These are phyloP conservation scores for Botryotinia convoluta DNA, from an alignment of 2,329 filamentous ascomycete species.

Conservation along the genomic window DNA sequence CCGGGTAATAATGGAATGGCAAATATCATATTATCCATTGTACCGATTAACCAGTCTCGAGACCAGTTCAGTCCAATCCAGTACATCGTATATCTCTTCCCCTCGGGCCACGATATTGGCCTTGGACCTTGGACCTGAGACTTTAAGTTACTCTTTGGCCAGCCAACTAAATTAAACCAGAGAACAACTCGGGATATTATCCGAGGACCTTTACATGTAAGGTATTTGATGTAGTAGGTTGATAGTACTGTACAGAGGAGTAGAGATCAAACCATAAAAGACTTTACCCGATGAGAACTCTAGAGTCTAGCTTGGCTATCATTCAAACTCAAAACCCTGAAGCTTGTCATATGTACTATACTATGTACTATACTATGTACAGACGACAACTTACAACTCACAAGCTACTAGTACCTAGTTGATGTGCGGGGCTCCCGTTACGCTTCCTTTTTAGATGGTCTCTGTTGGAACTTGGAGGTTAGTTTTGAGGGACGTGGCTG, in stretches of 20 bases:
- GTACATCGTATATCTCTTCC: not conserved
- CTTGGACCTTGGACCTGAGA: not conserved
- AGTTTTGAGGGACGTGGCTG: not conserved
- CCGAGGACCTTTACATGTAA: not conserved
- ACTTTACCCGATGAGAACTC: not conserved
- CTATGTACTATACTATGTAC: not conserved
- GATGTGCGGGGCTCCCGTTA: not conserved
- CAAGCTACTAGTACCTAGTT: not conserved
- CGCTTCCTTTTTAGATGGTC: not conserved
- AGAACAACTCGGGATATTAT: not conserved
- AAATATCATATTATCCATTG: not conserved
- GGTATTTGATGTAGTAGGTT: not conserved
- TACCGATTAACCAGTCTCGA: not conserved
- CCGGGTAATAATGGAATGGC: not conserved
- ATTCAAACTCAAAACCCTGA: too few species aligned
- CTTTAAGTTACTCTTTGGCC: not conserved
- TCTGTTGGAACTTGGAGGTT: not conserved
- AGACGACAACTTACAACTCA: not conserved
- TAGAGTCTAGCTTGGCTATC: not conserved
- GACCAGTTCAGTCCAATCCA: not conserved
- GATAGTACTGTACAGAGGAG: not conserved
- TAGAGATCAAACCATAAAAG: not conserved
- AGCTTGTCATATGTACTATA: not conserved
- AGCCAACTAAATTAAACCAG: not conserved
- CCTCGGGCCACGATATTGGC: not conserved